Base-by-base conservation (phyloP, 306 rosid species). In the Myrica gale region DNA sequence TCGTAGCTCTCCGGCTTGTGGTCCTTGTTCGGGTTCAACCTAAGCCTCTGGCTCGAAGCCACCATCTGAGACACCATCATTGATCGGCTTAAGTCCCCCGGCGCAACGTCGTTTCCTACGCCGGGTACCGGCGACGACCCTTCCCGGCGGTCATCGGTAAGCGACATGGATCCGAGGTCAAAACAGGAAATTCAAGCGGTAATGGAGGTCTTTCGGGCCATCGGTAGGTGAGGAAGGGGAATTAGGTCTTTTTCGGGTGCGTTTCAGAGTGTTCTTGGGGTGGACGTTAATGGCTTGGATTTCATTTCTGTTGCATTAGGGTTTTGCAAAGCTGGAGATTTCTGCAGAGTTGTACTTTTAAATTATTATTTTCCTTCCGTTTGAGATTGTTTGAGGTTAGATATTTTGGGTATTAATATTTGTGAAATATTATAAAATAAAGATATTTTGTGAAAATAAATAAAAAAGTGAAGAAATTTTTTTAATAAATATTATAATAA, bases 1-100 rank as follows among this genome's bases (percentile, higher is more conserved):
- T 77, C 88, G 74, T 87, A 87, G 47, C 42, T 69, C 0, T 87
- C 90, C 0, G 90, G 86, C 37, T 71, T 84, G 83, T 87, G 90
- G 23, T 82, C 88, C 83, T 82, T 84, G 83, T 71, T 84, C 19
- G 90, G 90, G 58, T 79, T 76, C 80, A 82, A 67, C 69, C 88
- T 76, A 42, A 87, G 81, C 67, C 86, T 82, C 81, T 57, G 75
- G 67, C 68, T 87, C 11, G 89, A 54, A 15, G 75, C 19, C 63
- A 42, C 51, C 46, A 66, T 23, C 67, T 23, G 43, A 60, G 43
- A 42, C 39, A 56, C 48, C 72, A 74, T 52, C 78, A 6, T 73
- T 9, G 68, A 8, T 12, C 37, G 42, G 68, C 58, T 20, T 44
- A 63, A 46, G 50, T 69, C 78, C 10, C n/a, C 71, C 19, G 47